These are phyloP conservation scores for Erucastrum elatum DNA, from an alignment of 345 rosid species.

Conservation along the genomic window DNA sequence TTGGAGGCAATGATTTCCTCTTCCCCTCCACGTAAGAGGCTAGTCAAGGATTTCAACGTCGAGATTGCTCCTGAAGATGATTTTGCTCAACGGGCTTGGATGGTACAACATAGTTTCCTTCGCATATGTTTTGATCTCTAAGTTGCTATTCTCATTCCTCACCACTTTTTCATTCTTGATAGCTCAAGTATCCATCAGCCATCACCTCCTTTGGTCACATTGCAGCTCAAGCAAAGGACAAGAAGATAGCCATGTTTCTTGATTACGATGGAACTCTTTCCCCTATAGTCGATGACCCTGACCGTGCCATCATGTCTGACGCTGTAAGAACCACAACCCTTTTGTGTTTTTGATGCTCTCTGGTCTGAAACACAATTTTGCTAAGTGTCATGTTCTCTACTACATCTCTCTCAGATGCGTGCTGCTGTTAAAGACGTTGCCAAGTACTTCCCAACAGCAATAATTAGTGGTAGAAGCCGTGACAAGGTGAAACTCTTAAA, in stretches of 20 bases:
- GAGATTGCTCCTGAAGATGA: constrained; percentile 57
- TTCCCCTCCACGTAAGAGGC: constrained; percentile 87
- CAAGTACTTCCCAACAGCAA: constrained; percentile 80
- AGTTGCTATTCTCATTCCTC: background rate
- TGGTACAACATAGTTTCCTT: constrained; percentile 46
- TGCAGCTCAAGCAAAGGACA: constrained; percentile 57
- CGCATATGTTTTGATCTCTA: background rate
- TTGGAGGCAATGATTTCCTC: constrained; percentile 94
- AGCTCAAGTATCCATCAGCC: constrained; percentile 91
- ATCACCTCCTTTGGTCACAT: constrained; percentile 64
- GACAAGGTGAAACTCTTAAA: constrained; percentile 56
- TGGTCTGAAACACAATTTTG: background rate
- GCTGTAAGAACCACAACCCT: constrained; percentile 48
- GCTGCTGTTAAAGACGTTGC: constrained; percentile 74
- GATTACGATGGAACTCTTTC: constrained; percentile 98
- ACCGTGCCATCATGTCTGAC: constrained; percentile 77
- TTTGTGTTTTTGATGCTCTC: constrained; percentile 23
- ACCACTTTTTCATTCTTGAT: constrained; percentile 20
- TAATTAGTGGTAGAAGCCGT: constrained; percentile 93
- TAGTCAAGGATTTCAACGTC: constrained; percentile 51
- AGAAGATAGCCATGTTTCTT: constrained; percentile 78
- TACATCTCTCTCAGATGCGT: constrained; percentile 63
- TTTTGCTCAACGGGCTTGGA: constrained; percentile 64
- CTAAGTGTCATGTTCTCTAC: too few relatives aligned
- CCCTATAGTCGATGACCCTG: constrained; percentile 95